Base-by-base conservation (phyloP, 139 green algal species). In the Volvox africanus region DNA sequence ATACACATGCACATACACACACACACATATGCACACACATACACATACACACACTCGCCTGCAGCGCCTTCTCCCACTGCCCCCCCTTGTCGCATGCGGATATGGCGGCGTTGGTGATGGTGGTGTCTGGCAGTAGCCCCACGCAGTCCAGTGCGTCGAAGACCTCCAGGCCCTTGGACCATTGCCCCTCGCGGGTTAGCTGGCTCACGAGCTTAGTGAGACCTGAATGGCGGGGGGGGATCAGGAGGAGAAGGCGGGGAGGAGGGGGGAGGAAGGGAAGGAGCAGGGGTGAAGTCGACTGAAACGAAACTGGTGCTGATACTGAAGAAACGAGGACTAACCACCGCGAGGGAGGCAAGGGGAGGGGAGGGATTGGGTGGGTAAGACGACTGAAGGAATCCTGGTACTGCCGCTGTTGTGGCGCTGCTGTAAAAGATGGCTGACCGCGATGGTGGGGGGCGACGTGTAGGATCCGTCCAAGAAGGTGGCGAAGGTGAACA, bases 101-200 rank as follows among this genome's bases (percentile, higher is more conserved):
- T 91, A 99, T 99, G 79, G 97, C 97, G 12, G 97, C 93, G 78
- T 99, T 99, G 80, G 96, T 97, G 92, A 99, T 97, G 44, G 97
- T 97, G 28, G 97, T 99, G 94, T 99, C 97, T 0, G 96, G 90
- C 6, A 80, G 68, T 62, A 98, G 92, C 20, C 96, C 96, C 73
- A 98, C 91, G 20, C 94, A 91, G 32, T 91, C 88, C 73, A 98
- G 94, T 0, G 91, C 90, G 50, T 98, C 94, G 89, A 96, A 99
- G 68, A 98, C 91, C 91, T 98, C 97, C 32, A 98, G 91, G 9
- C 92, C 96, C 89, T 99, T 99, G 83, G 93, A 93, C 96, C 95
- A 99, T 50, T 96, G 92, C n/a, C 97, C 97, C 89, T 99, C 97
- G 82, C 96, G 96, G 28, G 93, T 96, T n/a, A 99, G 95, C 90